Evolutionary conservation across 1,284 basidiomycete genomes (phyloP).

Genomic region (Rhodotorula sp.): DNA sequence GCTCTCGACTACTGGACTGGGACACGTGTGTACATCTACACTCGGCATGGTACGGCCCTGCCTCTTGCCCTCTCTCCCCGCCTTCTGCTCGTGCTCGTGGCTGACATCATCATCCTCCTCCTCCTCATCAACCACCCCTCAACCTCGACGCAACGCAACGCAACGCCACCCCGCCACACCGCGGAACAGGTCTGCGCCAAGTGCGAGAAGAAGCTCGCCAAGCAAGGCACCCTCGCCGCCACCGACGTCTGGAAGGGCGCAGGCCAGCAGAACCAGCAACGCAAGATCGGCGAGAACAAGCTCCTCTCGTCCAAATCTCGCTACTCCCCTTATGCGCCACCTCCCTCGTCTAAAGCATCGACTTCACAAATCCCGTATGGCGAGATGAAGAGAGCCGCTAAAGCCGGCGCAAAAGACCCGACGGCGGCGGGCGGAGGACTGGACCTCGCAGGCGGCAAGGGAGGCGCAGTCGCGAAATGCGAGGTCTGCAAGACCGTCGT

Average conservation of each 20-base stretch:
- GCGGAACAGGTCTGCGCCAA: constrained; percentile 42
- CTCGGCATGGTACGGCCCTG: not conserved
- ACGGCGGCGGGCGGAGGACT: constrained; percentile 46
- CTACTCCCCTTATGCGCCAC: constrained; percentile 51
- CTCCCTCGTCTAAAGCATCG: constrained; percentile 8
- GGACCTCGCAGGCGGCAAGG: constrained; percentile 41
- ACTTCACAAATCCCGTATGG: not conserved
- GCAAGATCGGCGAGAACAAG: constrained; percentile 80
- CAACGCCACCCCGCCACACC: not conserved
- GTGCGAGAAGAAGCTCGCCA: constrained; percentile 41
- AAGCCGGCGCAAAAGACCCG: not conserved
- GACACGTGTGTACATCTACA: no score
- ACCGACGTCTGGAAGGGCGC: constrained; percentile 24
- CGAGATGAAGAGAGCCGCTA: constrained; percentile 1
- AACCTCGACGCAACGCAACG: no score
- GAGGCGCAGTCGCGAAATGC: constrained; percentile 71
- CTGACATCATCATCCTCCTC: not conserved
- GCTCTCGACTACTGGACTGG: not conserved
- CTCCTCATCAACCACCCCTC: not conserved
- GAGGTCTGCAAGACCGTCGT: constrained; percentile 75
- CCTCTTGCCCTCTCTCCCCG: no score
- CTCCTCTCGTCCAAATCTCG: constrained; percentile 61
- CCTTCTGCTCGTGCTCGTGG: no score
- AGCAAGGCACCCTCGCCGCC: constrained; percentile 21
- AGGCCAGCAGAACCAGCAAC: constrained; percentile 42